Percentiles rank a stretch among this genome's conserved stretches.
Evolutionary conservation across 2,329 filamentous ascomycete species (phyloP).

Genomic region (Trichothecium sympodiale): DNA sequence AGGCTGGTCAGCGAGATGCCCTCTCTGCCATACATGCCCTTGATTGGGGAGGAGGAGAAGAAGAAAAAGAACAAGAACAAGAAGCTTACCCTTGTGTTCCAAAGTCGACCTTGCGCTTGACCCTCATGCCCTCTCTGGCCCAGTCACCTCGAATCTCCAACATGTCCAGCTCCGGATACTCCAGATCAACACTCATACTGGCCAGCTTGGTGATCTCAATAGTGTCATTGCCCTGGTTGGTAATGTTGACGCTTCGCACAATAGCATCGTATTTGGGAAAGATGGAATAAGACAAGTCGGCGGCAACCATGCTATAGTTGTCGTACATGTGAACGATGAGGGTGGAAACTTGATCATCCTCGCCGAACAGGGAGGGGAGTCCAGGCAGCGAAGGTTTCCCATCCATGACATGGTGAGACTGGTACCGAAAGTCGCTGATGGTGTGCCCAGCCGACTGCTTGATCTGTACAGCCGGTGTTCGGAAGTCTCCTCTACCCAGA

Average conservation of each 20-base stretch:
- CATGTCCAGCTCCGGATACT: conserved; percentile 49
- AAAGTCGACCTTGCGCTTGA: conserved; percentile 43
- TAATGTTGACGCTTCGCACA: conserved; percentile 48
- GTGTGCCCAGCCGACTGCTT: conserved; percentile 47
- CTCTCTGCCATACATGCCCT: no score
- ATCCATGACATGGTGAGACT: conserved; percentile 39
- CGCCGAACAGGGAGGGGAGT: conserved; percentile 48
- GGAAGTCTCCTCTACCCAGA: conserved; percentile 51
- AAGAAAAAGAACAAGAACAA: background rate
- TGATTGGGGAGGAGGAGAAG: no score
- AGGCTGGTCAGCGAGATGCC: no score
- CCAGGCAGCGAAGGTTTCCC: conserved; percentile 47
- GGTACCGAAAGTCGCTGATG: conserved; percentile 46
- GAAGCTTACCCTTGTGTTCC: conserved; percentile 38
- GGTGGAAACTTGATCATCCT: conserved; percentile 44
- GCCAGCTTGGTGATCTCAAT: conserved; percentile 45
- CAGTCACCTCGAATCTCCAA: conserved; percentile 53
- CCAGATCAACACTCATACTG: conserved; percentile 51
- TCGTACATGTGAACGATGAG: conserved; percentile 47
- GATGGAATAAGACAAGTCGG: conserved; percentile 50
- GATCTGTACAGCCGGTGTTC: conserved; percentile 50
- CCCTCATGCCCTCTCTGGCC: conserved; percentile 45
- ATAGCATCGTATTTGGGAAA: conserved; percentile 52
- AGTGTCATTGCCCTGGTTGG: conserved; percentile 41
- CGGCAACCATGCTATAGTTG: conserved; percentile 44